A percentile compares a stretch with the other conserved stretches of the same genome.
These are phyloP conservation scores for Aspergillus texensis DNA, from an alignment of 2,329 filamentous ascomycete species.

Conservation along the genomic window DNA sequence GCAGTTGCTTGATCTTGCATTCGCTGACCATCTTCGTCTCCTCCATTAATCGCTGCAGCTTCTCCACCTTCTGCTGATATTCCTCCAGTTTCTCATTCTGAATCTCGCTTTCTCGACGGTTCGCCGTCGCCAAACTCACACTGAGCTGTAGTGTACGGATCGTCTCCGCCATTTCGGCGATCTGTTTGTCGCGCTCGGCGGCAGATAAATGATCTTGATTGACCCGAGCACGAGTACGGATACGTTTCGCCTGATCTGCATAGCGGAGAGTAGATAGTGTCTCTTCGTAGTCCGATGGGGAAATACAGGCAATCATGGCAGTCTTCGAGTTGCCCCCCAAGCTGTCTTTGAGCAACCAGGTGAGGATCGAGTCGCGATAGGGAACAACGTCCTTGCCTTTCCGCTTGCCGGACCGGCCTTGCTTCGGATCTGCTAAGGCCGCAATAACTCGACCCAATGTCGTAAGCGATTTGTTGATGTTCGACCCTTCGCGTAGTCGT, in stretches of 20 bases:
- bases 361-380: constrained; percentile 84
- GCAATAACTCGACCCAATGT: constrained; percentile 95
- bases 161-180: constrained; percentile 91
- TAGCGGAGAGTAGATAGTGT: constrained; percentile 95
- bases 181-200: constrained; percentile 91
- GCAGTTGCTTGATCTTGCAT: constrained; percentile 87
- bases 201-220: constrained; percentile 94
- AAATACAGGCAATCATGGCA: constrained; percentile 98
- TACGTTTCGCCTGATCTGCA: constrained; percentile 95
- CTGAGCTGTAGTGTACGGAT: constrained; percentile 83
- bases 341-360: constrained; percentile 91
- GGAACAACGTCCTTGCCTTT: constrained; percentile 78
- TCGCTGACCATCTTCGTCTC: constrained; percentile 88
- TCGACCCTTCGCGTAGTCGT: constrained; percentile 88
- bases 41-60: constrained; percentile 95
- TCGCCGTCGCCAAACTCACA: constrained; percentile 65
- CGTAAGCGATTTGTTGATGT: constrained; percentile 98
- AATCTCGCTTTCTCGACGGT: constrained; percentile 71
- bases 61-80: constrained; percentile 86
- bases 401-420: constrained; percentile 55
- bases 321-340: constrained; percentile 97
- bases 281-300: constrained; percentile 94
- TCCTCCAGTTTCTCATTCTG: constrained; percentile 87
- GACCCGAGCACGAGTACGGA: constrained; percentile 89
- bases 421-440: constrained; percentile 75